Conservation (phyloP, 305 asterid species). For the Fraxinus paxiana region DNA sequence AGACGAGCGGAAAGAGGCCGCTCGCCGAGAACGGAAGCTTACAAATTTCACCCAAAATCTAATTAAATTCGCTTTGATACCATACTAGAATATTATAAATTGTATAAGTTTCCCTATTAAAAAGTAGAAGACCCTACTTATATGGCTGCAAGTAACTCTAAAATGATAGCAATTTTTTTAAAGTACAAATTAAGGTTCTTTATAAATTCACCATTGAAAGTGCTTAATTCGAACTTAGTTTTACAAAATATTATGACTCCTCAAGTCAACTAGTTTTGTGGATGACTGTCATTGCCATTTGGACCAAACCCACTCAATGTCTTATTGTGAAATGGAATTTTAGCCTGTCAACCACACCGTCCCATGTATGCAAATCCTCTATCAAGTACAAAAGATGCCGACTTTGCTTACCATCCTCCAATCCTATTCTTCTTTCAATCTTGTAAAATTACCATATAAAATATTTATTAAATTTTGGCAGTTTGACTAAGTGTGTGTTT, state of each 20-base stretch:
- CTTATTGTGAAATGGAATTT: neutral
- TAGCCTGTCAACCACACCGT: neutral
- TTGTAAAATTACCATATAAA: neutral
- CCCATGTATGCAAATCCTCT: neutral
- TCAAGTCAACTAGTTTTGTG: neutral
- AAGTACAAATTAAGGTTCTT: no score
- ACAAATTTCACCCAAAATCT: no score
- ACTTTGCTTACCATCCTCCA: neutral
- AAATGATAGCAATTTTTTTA: no score
- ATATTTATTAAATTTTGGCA: neutral
- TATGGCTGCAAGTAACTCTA: no score
- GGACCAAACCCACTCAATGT: neutral
- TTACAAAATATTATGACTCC: neutral
- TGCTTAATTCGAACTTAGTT: neutral
- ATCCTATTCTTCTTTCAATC: neutral
- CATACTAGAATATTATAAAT: no score
- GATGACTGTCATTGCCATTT: neutral
- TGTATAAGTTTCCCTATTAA: neutral
- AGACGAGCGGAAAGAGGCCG: no score
- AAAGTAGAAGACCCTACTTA: neutral
- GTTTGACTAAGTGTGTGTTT: neutral
- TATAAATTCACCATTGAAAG: neutral
- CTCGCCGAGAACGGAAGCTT: no score
- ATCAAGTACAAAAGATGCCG: neutral
- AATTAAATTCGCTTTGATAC: no score